Evolutionary conservation across 2,329 filamentous ascomycete genomes (phyloP).

Genomic region (Aspergillus sp.): DNA sequence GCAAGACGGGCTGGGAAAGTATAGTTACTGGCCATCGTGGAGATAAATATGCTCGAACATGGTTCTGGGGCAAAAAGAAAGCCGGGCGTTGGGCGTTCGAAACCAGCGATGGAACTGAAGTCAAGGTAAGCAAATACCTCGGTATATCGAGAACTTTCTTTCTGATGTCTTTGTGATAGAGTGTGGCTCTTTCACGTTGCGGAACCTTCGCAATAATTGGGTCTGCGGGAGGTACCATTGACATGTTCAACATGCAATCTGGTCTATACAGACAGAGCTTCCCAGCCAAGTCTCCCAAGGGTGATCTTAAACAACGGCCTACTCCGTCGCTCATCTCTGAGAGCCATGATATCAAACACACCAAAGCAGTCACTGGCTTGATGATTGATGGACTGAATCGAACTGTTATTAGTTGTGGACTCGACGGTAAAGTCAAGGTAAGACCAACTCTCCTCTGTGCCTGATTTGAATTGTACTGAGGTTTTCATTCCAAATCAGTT

Average conservation of each 20-base stretch:
- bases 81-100: constrained; percentile 92
- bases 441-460: constrained; percentile 4
- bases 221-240: constrained; percentile 77
- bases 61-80: constrained; percentile 96
- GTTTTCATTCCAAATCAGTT: constrained; percentile 54
- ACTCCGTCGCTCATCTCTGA: constrained; percentile 31
- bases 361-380: constrained; percentile 78
- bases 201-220: constrained; percentile 92
- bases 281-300: constrained; percentile 62
- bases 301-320: constrained; percentile 34
- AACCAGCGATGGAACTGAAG: constrained; percentile 79
- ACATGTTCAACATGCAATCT: constrained; percentile 97
- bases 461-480: background rate
- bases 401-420: constrained; percentile 77
- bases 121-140: constrained; percentile 49
- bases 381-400: constrained; percentile 88
- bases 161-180: constrained; percentile 50
- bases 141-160: background rate
- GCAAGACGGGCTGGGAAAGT: constrained; percentile 93
- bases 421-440: constrained; percentile 86
- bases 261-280: constrained; percentile 86
- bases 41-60: constrained; percentile 83
- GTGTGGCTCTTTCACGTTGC: constrained; percentile 85
- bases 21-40: constrained; percentile 88
- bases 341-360: constrained; percentile 69